phyloP scores from a whole-genome alignment of 768 basidiomycete species.

The Harrya chromipes region DNA sequence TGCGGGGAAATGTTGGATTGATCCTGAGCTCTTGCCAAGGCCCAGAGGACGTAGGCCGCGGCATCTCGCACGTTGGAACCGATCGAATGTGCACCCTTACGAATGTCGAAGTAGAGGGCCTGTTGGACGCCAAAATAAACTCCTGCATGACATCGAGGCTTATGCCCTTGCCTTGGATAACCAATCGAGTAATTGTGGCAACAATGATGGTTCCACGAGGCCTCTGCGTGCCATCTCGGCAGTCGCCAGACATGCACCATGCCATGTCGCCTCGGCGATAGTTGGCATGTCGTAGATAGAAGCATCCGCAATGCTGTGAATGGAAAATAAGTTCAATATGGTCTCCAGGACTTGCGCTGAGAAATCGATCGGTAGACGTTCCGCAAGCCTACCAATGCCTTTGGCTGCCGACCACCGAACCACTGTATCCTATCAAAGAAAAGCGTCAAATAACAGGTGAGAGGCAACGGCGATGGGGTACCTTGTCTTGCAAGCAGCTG shows the following conservation, averaged over 20 bases:
- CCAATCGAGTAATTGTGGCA: constrained; percentile 73
- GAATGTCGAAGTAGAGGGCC: constrained; percentile 91
- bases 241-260: constrained; percentile 88
- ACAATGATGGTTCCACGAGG: constrained; percentile 54
- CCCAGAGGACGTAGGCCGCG: constrained; percentile 93
- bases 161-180: constrained; percentile 60
- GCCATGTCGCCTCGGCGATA: constrained; percentile 87
- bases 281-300: constrained; percentile 69
- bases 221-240: constrained; percentile 90
- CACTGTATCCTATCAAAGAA: constrained; percentile 70
- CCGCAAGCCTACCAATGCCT: constrained; percentile 80
- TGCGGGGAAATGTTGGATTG: constrained; percentile 55
- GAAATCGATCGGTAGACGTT: constrained; percentile 74
- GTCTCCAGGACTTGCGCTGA: constrained; percentile 80
- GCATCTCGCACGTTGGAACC: constrained; percentile 95
- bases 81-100: constrained; percentile 89
- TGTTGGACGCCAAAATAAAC: constrained; percentile 31
- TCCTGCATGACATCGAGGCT: constrained; percentile 7
- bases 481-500: constrained; percentile 75
- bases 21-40: constrained; percentile 78
- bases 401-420: constrained; percentile 96
- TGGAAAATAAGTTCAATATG: constrained; percentile 69
- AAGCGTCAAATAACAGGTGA: not conserved
- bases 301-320: constrained; percentile 65
- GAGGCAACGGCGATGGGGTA: constrained; percentile 28